Evolutionary conservation across 306 rosid species (phyloP), one percentile per base, ranked within the genome.

Genomic region (Dryas alaskensis): DNA sequence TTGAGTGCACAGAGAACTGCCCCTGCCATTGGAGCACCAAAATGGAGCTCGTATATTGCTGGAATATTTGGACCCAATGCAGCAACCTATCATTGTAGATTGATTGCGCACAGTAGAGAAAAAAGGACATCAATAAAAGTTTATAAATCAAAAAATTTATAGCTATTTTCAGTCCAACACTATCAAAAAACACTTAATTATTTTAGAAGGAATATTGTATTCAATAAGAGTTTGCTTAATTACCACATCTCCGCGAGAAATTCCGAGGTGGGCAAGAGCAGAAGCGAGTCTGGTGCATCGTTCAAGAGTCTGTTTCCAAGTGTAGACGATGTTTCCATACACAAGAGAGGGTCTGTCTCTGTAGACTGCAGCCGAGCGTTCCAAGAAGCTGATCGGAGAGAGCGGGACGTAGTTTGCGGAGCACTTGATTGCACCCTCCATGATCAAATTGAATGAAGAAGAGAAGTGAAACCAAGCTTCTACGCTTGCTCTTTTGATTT

Each of bases 1-100:
- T 93, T 93, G 10, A 93, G 86, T 0, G 96, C 76, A 72, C 93
- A 93, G 49, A 93, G 90, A 74, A 93, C 70, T 49, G 88, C 97
- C 47, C 96, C 96, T 4, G 97, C 92, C 98, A 93, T 93, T 64
- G 97, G 96, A 61, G 84, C 93, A 64, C 84, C 98, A 79, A 93
- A 93, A 76, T 93, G 96, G 2, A 93, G 79, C 83, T 93, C 98
- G 76, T 87, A 93, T 86, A 87, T 89, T 43, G 92, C 96, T 7
- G 98, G 96, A 76, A 84, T 72, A 70, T 93, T 93, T 7, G 92
- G 89, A 42, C 90, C 91, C 80, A 90, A 60, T 4, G 87, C 94
- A 42, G 98, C 97, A 68, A 92, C 96, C 98, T 92, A 79, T 22
- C 13, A 37, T 27, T 12, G 5, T 43, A 65, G 25, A 1, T 31